These are phyloP conservation scores for Aspergillus panamensis DNA, from an alignment of 495 filamentous ascomycete genomes.

Conservation along the genomic window DNA sequence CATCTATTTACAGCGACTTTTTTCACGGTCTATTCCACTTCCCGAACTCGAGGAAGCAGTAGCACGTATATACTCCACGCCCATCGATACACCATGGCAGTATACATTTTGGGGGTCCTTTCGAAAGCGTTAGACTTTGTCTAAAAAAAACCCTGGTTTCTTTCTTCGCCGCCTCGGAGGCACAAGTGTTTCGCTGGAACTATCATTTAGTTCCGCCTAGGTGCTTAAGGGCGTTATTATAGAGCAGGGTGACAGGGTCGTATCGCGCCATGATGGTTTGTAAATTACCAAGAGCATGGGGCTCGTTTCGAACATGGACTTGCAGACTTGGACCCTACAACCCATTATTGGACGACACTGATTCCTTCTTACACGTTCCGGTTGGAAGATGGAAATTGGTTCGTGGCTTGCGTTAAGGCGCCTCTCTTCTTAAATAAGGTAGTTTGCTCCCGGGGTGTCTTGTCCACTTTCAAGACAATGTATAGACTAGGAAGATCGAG, in stretches of 20 bases:
- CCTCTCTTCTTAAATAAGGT: not conserved
- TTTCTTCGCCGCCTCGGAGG: not conserved
- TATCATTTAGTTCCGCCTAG: not conserved
- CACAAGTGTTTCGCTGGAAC: not conserved
- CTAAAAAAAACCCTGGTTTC: not conserved
- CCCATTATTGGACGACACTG: not conserved
- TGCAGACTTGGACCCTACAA: not conserved
- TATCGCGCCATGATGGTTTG: not conserved
- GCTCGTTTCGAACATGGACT: not conserved
- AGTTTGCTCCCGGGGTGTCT: not conserved
- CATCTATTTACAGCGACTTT: not conserved
- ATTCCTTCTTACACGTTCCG: not conserved
- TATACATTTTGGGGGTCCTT: too few species aligned
- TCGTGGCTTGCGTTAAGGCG: not conserved
- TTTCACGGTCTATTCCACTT: not conserved
- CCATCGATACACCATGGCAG: too few species aligned
- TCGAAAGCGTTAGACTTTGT: not conserved
- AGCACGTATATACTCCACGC: too few species aligned
- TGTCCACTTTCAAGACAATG: not conserved
- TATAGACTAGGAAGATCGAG: not conserved
- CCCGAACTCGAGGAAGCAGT: not conserved
- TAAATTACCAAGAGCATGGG: not conserved
- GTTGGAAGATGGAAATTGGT: not conserved
- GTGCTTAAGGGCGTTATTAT: not conserved
- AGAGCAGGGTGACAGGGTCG: not conserved